Conservation (phyloP, 805 yeast species). For the Saccharomycopsis sp. region DNA sequence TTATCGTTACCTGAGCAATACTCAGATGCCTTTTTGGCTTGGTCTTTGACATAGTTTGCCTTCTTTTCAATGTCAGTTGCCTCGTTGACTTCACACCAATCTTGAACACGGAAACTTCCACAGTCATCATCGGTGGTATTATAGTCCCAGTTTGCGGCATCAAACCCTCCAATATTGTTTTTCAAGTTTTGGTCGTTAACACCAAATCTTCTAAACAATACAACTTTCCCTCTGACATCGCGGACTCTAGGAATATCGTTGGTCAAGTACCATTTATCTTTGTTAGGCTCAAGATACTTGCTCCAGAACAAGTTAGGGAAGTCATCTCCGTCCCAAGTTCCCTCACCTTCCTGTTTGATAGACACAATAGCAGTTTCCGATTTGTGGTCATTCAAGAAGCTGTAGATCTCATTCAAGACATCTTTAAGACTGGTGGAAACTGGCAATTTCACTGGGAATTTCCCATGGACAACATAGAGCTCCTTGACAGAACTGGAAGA, state of each 20-base stretch:
- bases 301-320: conserved; percentile 58
- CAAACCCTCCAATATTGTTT: conserved; percentile 49
- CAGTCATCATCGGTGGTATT: conserved; percentile 62
- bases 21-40: conserved; percentile 46
- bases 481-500: conserved; percentile 38
- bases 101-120: conserved; percentile 60
- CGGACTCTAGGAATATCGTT: conserved; percentile 50
- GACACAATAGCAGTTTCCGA: conserved; percentile 63
- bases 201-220: conserved; percentile 69
- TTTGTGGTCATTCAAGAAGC: conserved; percentile 44
- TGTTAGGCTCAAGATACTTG: conserved; percentile 41
- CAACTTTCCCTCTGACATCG: conserved; percentile 59
- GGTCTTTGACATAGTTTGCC: conserved; percentile 47
- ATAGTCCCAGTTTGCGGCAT: conserved; percentile 61
- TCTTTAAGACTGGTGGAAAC: conserved; percentile 46
- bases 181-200: conserved; percentile 39
- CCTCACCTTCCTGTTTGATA: conserved; percentile 67
- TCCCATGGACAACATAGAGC: conserved; percentile 66
- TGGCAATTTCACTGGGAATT: conserved; percentile 62
- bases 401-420: conserved; percentile 52
- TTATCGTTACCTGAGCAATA: conserved; percentile 38
- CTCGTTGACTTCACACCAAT: conserved; percentile 57
- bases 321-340: conserved; percentile 63
- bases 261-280: conserved; percentile 55
- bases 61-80: conserved; percentile 51